These are phyloP conservation scores for Pichiaceae sp. DNA, from an alignment of 1,139 yeast species.

Conservation along the genomic window DNA sequence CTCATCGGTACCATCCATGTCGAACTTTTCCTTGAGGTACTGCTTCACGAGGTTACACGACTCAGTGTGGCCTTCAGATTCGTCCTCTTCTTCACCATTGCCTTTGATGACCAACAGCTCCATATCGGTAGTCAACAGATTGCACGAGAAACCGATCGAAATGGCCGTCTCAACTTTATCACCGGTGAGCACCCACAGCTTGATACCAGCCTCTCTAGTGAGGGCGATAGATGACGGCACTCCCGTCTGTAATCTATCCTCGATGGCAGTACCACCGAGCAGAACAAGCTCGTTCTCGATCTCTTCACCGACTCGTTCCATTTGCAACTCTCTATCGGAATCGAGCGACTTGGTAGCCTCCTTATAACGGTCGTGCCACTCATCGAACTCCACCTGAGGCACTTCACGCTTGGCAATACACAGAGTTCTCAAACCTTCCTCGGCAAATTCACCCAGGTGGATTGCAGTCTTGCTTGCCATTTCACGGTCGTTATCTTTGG, in stretches of 20 bases:
- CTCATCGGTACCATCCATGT: conserved; percentile 26
- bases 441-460: conserved; percentile 48
- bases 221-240: conserved; percentile 88
- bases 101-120: conserved; percentile 59
- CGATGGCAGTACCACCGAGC: conserved; percentile 96
- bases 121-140: conserved; percentile 80
- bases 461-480: conserved; percentile 39
- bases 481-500: conserved; percentile 9
- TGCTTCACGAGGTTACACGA: conserved; percentile 29
- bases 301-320: conserved; percentile 69
- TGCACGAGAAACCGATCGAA: conserved; percentile 97
- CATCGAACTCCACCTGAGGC: conserved; percentile 21
- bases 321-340: conserved; percentile 62
- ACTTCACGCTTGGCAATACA: conserved; percentile 38
- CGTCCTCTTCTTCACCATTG: conserved; percentile 3
- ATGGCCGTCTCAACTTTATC: conserved; percentile 97
- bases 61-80: conserved; percentile 1
- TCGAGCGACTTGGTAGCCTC: conserved; percentile 41
- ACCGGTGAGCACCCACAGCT: conserved; percentile 95
- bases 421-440: conserved; percentile 50
- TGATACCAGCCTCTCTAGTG: conserved; percentile 87
- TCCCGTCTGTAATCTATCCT: conserved; percentile 90
- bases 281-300: conserved; percentile 68
- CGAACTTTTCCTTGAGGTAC: conserved; percentile 35
- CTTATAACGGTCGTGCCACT: conserved; percentile 35